Base-by-base conservation (phyloP, 129 eudicot species). In the Arctium lappa region DNA sequence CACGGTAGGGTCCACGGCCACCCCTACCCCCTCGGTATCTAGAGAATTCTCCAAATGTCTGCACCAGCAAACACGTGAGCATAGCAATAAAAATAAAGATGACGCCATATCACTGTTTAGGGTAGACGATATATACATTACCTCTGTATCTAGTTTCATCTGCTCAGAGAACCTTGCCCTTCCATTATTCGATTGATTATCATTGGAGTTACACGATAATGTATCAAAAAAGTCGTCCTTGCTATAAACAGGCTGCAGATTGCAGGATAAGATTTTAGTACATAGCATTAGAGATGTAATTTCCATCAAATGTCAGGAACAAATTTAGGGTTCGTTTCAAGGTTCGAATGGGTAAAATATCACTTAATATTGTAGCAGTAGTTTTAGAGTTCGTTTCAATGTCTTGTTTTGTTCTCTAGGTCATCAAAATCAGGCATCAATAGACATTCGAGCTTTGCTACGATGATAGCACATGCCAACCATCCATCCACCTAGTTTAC, bases 161-260 rank as follows among this genome's bases (percentile, higher is more conserved):
- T 95, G 98, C 85, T 95, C 98, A 4, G 97, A 95, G 73, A 89
- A 95, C 81, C 94, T 87, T 31, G 90, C 66, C 86, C 98, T 87
- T 34, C 94, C 98, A 38, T 83, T 84, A 81, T 85, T 87, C 0
- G 91, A 84, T 42, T 86, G 91, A 65, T 88, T 87, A 38, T 83
- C 91, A 79, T 63, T 66, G 0, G 96, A 53, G 71, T 91, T 91
- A 89, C 86, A 84, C 9, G 98, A 95, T 79, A 95, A 89, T 5
- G 89, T 78, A 77, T 95, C 98, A 80, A 95, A 95, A 77, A 95
- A 95, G 87, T 92, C 98, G 63, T 92, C 98, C 86, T 92, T 95
- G 66, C 89, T 95, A 50, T 91, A 95, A 37, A 91, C 90, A 72
- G 97, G 87, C 98, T 95, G 91, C 72, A 75, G 48, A 86, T 74